A percentile compares a stretch with the other conserved stretches of the same genome.
Evolutionary conservation across 805 yeast species (phyloP).

Genomic region (Sungouiella thailandica): DNA sequence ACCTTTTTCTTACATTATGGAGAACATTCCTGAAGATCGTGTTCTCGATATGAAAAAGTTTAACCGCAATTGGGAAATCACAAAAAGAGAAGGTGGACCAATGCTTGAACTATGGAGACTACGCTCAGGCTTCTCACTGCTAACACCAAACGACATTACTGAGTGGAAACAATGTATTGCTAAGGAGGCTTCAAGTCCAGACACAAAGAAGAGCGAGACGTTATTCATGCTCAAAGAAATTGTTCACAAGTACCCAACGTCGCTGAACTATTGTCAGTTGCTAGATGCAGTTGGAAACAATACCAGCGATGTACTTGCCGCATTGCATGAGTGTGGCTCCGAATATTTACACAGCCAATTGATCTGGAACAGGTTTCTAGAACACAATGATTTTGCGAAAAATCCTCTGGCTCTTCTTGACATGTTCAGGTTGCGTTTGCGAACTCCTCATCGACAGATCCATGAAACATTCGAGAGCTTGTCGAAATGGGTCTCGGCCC

Average conservation of each 20-base stretch:
- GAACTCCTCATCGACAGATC: slow-evolving; percentile 36
- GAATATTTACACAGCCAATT: slow-evolving; percentile 20
- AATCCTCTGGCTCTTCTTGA: slow-evolving; percentile 16
- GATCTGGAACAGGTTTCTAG: slow-evolving; percentile 18
- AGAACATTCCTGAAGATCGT: neutral
- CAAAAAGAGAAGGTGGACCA: neutral
- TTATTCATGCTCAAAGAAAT: neutral
- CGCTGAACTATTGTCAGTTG: neutral
- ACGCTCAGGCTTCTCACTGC: slow-evolving; percentile 1
- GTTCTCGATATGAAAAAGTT: neutral
- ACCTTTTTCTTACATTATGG: too few relatives aligned
- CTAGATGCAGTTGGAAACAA: too few relatives aligned
- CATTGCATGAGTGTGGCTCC: slow-evolving; percentile 18
- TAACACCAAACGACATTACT: slow-evolving; percentile 2
- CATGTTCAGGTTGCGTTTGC: slow-evolving; percentile 28
- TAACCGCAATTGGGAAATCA: neutral
- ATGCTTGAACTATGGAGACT: slow-evolving; percentile 4
- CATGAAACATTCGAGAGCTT: slow-evolving; percentile 36
- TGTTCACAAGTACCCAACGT: slow-evolving; percentile 1
- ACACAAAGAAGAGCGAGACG: neutral
- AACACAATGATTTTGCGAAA: slow-evolving; percentile 2
- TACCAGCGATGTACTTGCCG: slow-evolving; percentile 5
- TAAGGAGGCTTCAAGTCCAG: neutral
- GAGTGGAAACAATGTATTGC: slow-evolving; percentile 4
- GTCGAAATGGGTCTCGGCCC: slow-evolving; percentile 36